A percentile compares a stretch with the other conserved stretches of the same genome.
These are phyloP conservation scores for Candolleomyces eurysporus DNA, from an alignment of 768 basidiomycete genomes.

Conservation along the genomic window DNA sequence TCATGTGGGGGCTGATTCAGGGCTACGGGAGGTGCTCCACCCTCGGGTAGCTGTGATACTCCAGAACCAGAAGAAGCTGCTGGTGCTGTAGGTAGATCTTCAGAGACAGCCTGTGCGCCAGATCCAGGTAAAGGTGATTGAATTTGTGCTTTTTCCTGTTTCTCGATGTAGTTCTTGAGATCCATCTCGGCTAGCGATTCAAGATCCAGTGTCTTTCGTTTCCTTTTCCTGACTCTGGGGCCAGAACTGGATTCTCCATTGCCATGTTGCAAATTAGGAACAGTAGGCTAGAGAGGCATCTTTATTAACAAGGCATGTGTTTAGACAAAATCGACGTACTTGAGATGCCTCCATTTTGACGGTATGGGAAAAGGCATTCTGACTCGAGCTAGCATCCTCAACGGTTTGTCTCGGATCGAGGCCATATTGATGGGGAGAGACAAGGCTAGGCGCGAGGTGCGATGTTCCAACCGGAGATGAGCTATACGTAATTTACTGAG, in stretches of 20 bases:
- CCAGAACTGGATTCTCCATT: not conserved
- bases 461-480: not conserved
- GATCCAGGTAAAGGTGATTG: conserved; percentile 1
- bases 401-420: not conserved
- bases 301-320: not conserved
- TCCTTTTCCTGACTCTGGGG: conserved; percentile 20
- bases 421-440: not conserved
- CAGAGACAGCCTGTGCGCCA: not conserved
- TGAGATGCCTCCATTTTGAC: not conserved
- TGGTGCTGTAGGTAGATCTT: not conserved
- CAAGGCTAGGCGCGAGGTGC: not conserved
- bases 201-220: conserved; percentile 25
- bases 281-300: not conserved
- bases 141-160: conserved; percentile 20
- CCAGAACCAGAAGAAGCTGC: too few species aligned
- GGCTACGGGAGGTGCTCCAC: not conserved
- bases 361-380: too few species aligned
- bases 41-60: too few species aligned
- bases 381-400: not conserved
- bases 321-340: not conserved
- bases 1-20: not conserved
- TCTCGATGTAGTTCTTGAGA: conserved; percentile 25
- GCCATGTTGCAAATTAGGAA: too few species aligned
- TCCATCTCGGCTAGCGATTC: conserved; percentile 15
- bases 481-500: not conserved